Conservation (phyloP, 2,329 filamentous ascomycete genomes). For the Fragosphaeria purpurea region DNA sequence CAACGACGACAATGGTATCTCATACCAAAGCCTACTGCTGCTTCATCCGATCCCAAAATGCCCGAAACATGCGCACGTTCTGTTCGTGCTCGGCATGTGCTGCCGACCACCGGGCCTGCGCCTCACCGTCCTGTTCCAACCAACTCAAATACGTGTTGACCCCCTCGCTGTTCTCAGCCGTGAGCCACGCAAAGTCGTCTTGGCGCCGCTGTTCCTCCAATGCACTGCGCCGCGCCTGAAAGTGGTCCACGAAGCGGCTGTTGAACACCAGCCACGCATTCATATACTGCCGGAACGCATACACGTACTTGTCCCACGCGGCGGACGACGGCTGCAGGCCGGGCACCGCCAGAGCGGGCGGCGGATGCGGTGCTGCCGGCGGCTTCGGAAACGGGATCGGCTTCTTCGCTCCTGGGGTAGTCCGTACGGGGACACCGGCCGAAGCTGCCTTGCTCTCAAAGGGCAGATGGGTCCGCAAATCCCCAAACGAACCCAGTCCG, state of each 20-base stretch:
- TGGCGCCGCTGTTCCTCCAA: slow-evolving; percentile 27
- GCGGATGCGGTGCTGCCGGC: slow-evolving; percentile 40
- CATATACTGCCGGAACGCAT: slow-evolving; percentile 45
- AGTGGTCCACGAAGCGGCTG: slow-evolving; percentile 44
- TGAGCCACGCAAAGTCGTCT: slow-evolving; percentile 37
- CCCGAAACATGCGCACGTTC: slow-evolving; percentile 48
- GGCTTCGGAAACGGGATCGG: slow-evolving; percentile 36
- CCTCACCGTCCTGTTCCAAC: slow-evolving; percentile 53
- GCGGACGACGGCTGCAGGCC: slow-evolving; percentile 32
- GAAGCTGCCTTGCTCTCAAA: slow-evolving; percentile 40
- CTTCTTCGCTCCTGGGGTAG: slow-evolving; percentile 17
- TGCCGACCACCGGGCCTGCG: slow-evolving; percentile 50
- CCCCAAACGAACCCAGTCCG: slow-evolving; percentile 44
- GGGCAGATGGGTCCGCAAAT: slow-evolving; percentile 46
- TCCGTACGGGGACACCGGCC: not conserved
- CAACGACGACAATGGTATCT: not conserved
- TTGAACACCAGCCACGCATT: slow-evolving; percentile 41
- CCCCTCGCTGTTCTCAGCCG: slow-evolving; percentile 31
- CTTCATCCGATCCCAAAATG: slow-evolving; percentile 33
- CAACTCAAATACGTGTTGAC: slow-evolving; percentile 49
- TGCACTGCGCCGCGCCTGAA: slow-evolving; percentile 39
- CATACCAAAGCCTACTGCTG: slow-evolving; percentile 18
- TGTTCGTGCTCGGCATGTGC: slow-evolving; percentile 51
- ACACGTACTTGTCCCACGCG: slow-evolving; percentile 41
- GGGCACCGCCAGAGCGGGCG: slow-evolving; percentile 30